A percentile compares a stretch with the other conserved stretches of the same genome.
phyloP scores from a whole-genome alignment of 192 early-diverging fungal genomes.

The Chytriomyces sp. region DNA sequence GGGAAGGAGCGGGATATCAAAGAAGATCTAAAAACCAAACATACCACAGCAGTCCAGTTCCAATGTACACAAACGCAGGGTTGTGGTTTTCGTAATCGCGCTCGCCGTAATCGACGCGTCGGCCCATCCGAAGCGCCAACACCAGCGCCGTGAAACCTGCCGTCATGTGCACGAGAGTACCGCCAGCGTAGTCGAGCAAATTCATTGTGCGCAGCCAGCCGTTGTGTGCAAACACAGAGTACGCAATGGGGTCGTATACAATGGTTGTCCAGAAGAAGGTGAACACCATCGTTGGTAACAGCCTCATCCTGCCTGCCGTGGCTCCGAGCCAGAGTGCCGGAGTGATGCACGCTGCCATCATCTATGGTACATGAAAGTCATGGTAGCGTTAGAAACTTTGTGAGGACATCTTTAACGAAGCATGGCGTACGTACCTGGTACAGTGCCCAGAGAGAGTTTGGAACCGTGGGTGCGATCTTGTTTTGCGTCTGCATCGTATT shows the following conservation, averaged over 20 bases:
- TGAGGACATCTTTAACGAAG: too few species aligned
- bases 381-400: slow-evolving; percentile 24
- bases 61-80: slow-evolving; percentile 90
- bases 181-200: slow-evolving; percentile 92
- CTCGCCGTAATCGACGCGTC: slow-evolving; percentile 71
- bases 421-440: slow-evolving; percentile 55
- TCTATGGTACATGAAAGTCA: slow-evolving; percentile 33
- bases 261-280: slow-evolving; percentile 90
- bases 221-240: slow-evolving; percentile 88
- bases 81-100: slow-evolving; percentile 84
- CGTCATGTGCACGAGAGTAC: slow-evolving; percentile 90
- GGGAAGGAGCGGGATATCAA: neutral
- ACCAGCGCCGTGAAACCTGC: slow-evolving; percentile 91
- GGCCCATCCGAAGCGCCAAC: slow-evolving; percentile 83
- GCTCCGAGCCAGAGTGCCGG: slow-evolving; percentile 90
- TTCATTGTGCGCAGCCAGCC: slow-evolving; percentile 79
- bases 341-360: slow-evolving; percentile 92
- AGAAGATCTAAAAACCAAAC: neutral
- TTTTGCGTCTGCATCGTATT: slow-evolving; percentile 42
- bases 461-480: slow-evolving; percentile 65
- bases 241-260: slow-evolving; percentile 91
- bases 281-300: slow-evolving; percentile 88
- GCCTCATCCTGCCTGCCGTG: slow-evolving; percentile 84
- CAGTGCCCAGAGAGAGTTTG: slow-evolving; percentile 67
- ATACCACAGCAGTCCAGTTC: slow-evolving; percentile 88